Conservation (phyloP, 495 filamentous ascomycete genomes). For the Penicillium steckii region DNA sequence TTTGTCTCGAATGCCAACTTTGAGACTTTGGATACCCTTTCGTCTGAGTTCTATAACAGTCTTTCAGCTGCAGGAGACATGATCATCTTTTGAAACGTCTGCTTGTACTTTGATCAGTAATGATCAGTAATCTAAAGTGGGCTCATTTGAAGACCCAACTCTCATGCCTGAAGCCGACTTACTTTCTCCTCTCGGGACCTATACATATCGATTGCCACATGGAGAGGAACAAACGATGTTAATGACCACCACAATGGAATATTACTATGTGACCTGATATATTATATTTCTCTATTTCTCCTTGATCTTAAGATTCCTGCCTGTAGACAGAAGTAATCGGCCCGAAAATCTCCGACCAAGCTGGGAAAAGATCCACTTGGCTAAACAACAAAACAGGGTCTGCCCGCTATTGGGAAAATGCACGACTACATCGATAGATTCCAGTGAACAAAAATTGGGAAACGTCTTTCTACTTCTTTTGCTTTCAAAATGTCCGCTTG, state of each 20-base stretch:
- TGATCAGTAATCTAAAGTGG: neutral
- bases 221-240: neutral
- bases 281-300: neutral
- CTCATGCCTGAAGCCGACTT: neutral
- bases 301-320: neutral
- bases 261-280: neutral
- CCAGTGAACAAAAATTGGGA: neutral
- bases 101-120: neutral
- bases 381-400: neutral
- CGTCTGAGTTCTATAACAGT: neutral
- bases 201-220: neutral
- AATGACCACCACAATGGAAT: neutral
- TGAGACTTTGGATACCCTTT: neutral
- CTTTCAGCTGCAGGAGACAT: neutral
- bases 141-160: neutral
- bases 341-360: neutral
- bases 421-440: neutral
- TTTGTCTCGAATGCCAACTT: neutral
- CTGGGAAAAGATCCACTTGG: neutral
- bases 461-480: neutral
- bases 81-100: neutral
- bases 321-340: neutral
- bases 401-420: neutral
- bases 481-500: conserved; percentile 14
- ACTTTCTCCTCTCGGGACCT: neutral